Base-by-base conservation (phyloP, 352 stramenopile genomes). In the Globisporangium barbulae region DNA sequence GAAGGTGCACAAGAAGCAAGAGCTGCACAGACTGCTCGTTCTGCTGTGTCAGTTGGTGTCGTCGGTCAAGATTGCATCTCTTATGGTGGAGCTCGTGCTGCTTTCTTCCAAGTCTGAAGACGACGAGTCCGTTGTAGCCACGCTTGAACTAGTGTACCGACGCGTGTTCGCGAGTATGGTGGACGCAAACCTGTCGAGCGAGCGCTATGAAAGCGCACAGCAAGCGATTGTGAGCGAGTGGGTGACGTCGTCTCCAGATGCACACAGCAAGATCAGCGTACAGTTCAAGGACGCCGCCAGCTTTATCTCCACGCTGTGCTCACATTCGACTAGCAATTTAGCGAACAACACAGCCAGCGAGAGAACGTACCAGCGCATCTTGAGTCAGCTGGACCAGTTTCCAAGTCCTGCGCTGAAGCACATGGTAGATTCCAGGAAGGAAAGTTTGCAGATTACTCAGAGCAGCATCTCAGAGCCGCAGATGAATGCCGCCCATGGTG, bases 391-490 rank as follows among this genome's bases (percentile, higher is more conserved):
- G 2, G 56, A 67, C 1, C 63, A 81, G 42, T 73, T 70, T 13
- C 65, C 79, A 37, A 77, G 71, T 25, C 25, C 59, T n/a, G 41
- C 68, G 10, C n/a, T 88, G 37, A 72, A 73, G 54, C 65, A 73
- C 21, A 67, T 79, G 25, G 73, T 55, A 1, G 41, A 47, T 9
- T 6, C 35, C 10, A 41, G 22, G 21, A 58, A 39, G 35, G 13
- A 7, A 19, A 19, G n/a, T n/a, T 31, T 12, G 21, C 21, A 56
- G 15, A n/a, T 13, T 30, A 4, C 30, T 19, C 8, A 12, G 9
- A 8, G 19, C 17, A 6, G 3, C 25, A 28, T 28, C 35, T 30
- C 39, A 28, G 10, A 47, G 0, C 33, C 41, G 5, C 21, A 69
- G n/a, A 33, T 45, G 44, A 22, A 37, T 3, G 55, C 17, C 1